phyloP scores from a whole-genome alignment of 208 protist genomes.

The Trypanosoma theileri region DNA sequence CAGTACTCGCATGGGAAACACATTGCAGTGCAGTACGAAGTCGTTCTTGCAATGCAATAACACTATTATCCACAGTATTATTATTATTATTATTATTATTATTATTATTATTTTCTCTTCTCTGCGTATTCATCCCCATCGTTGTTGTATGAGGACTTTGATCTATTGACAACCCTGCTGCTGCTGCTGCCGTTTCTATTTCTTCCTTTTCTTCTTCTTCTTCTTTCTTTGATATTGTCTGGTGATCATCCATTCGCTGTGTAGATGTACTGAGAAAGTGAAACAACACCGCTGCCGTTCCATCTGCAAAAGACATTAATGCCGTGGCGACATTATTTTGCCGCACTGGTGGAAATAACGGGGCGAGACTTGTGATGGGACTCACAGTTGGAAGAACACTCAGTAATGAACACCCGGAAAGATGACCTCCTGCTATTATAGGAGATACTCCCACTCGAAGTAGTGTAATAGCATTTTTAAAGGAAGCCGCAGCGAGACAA shows the following conservation, averaged over 20 bases:
- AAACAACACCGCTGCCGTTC: conserved; percentile 19
- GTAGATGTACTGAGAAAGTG: conserved; percentile 9
- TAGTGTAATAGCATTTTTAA: conserved; percentile 3
- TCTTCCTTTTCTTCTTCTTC: no score
- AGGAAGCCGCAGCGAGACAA: conserved; percentile 12
- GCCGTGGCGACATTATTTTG: conserved; percentile 1
- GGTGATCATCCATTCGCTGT: no score
- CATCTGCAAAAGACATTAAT: conserved; percentile 10
- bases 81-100: background rate
- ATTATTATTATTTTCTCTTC: background rate
- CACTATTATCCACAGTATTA: background rate
- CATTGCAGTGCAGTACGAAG: background rate
- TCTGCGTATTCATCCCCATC: background rate
- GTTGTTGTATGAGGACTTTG: background rate
- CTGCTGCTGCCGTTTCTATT: background rate
- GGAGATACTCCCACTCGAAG: conserved; percentile 1
- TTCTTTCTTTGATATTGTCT: no score
- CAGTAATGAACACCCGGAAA: conserved; percentile 1
- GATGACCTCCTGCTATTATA: conserved; percentile 13
- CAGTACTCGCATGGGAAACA: background rate
- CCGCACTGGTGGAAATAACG: conserved; percentile 7
- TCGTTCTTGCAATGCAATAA: conserved; percentile 1
- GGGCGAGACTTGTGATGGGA: conserved; percentile 3
- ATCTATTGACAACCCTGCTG: background rate
- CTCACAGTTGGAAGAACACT: conserved; percentile 11